A percentile compares a stretch with the other conserved stretches of the same genome.
Evolutionary conservation across 148 eudicot species (phyloP).

Genomic region (Silene conica): DNA sequence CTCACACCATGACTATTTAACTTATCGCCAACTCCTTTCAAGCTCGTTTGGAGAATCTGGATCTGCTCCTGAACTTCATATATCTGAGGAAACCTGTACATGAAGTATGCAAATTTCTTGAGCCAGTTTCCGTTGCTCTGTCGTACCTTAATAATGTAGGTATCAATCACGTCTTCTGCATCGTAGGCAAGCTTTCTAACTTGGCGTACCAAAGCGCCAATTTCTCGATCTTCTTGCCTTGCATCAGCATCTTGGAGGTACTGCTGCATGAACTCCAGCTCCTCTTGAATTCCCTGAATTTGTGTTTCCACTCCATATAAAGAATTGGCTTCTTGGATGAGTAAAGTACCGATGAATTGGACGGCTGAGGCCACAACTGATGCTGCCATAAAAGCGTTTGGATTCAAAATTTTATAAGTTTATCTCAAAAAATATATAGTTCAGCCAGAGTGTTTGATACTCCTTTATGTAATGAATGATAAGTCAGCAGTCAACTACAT

Average conservation of each 20-base stretch:
- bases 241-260: conserved; percentile 23
- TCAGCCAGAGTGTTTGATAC: too few species aligned
- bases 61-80: conserved; percentile 10
- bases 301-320: conserved; percentile 4
- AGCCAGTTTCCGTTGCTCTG: conserved; percentile 1
- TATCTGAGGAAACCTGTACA: background rate
- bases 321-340: conserved; percentile 12
- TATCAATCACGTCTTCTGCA: conserved; percentile 19
- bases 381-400: too few species aligned
- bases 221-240: background rate
- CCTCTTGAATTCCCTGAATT: conserved; percentile 6
- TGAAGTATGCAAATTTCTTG: background rate
- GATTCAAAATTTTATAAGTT: too few species aligned
- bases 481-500: too few species aligned
- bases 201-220: conserved; percentile 6
- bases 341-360: background rate
- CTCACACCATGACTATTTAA: conserved; percentile 16
- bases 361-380: too few species aligned
- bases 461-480: too few species aligned
- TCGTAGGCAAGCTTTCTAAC: conserved; percentile 23
- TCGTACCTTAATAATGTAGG: conserved; percentile 11
- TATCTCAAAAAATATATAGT: too few species aligned
- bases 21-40: background rate
- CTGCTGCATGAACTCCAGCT: conserved; percentile 16
- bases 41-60: background rate